Base-by-base conservation (phyloP, 2,329 filamentous ascomycete genomes). In the Coniochaeta hoffmannii region DNA sequence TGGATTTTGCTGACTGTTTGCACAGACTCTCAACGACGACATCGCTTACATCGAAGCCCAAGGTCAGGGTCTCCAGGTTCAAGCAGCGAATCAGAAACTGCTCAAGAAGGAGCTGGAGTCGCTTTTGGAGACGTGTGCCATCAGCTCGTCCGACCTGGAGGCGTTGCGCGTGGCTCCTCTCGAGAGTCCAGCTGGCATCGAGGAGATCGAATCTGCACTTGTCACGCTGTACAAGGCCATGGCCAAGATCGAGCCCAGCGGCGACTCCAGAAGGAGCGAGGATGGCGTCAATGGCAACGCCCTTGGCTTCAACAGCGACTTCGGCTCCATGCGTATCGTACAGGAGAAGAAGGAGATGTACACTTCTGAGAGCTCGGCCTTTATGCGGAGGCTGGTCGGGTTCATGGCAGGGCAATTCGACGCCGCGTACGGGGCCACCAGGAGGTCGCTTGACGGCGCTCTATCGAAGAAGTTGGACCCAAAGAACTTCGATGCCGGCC, bases 31-130 rank as follows among this genome's bases (percentile, higher is more conserved):
- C 30, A 91, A 92, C 56, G 93, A 97, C 52, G 94, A 99, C 64
- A 95, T 99, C 63, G 87, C 91, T 3, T 97, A 95, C 68, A 97
- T 99, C 61, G 94, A 99, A 73, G 91, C 94, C 1, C 94, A 99
- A 71, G 92, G 90, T 7, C 93, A 99, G 72, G 94, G 94, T 76
- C 76, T 99, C 50, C 94, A 99, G 66, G 93, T 99, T 7, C 94
- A 97, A 71, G 93, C 93, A 19, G 90, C 94, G 38, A 99, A 99
- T 64, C 94, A 99, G 69, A 96, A 96, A 69, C 80, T 96, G 28
- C 80, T 99, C 50, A 90, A 93, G 69, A 89, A 87, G 59, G 94
- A 99, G 69, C 80, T 99, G 1, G 86, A 95, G 68, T 88, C 87
- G 32, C 77, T 97, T n/a, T 80, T 99, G 24, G 86, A 92, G 62